Evolutionary conservation across 2,329 filamentous ascomycete genomes (phyloP).

Genomic region (Botrytis sinoallii): DNA sequence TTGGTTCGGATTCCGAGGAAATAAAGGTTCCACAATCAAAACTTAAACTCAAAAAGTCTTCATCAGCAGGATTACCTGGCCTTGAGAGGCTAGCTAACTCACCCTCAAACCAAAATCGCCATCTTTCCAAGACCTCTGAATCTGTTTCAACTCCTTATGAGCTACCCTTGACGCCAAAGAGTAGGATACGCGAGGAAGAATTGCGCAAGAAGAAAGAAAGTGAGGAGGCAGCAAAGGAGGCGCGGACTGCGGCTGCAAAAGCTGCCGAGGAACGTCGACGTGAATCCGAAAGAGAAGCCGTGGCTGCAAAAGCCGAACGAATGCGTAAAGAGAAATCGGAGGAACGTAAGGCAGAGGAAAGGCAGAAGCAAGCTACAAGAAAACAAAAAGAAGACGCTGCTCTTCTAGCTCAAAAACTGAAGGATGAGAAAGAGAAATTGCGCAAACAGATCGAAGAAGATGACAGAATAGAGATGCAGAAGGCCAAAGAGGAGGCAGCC

Average conservation of each 20-base stretch:
- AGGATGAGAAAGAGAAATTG: constrained; percentile 26
- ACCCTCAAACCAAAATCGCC: constrained; percentile 26
- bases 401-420: constrained; percentile 20
- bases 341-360: constrained; percentile 22
- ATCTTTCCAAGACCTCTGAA: constrained; percentile 20
- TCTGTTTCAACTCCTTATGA: constrained; percentile 22
- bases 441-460: constrained; percentile 22
- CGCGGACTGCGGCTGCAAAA: constrained; percentile 26
- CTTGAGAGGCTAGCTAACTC: constrained; percentile 25
- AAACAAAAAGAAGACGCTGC: constrained; percentile 22
- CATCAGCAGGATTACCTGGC: constrained; percentile 21
- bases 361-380: constrained; percentile 18
- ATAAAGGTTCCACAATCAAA: constrained; percentile 24
- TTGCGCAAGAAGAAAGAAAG: constrained; percentile 21
- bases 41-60: constrained; percentile 27
- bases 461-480: constrained; percentile 19
- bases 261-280: constrained; percentile 26
- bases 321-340: constrained; percentile 24
- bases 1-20: constrained; percentile 28
- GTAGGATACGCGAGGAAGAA: constrained; percentile 27
- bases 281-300: constrained; percentile 27
- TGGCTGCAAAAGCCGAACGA: constrained; percentile 23
- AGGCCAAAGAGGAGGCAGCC: constrained; percentile 18
- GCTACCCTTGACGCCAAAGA: constrained; percentile 32
- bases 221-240: constrained; percentile 25